These are phyloP conservation scores for Misopates orontium DNA, from an alignment of 257 asterid species.

Conservation along the genomic window DNA sequence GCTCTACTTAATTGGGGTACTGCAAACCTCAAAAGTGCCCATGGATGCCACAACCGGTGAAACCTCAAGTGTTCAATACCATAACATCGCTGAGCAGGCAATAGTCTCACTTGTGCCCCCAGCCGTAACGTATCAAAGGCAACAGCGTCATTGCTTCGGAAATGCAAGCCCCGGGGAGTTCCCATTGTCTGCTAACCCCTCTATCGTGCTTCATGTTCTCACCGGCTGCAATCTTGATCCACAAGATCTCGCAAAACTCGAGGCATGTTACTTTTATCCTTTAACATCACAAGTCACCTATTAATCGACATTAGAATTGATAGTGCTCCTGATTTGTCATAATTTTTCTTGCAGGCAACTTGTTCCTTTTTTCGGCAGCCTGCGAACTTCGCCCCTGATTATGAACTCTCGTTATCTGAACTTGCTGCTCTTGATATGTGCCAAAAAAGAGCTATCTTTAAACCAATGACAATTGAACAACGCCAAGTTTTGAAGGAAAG, in stretches of 20 bases:
- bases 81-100: constrained; percentile 68
- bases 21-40: constrained; percentile 66
- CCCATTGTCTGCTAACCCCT: constrained; percentile 93
- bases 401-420: constrained; percentile 87
- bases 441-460: constrained; percentile 84
- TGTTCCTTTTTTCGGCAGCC: constrained; percentile 92
- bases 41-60: constrained; percentile 90
- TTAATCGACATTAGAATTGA: constrained; percentile 43
- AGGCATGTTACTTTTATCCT: constrained; percentile 68
- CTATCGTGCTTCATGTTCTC: constrained; percentile 91
- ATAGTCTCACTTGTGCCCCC: constrained; percentile 51
- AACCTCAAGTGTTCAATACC: constrained; percentile 75
- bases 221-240: constrained; percentile 82
- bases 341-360: constrained; percentile 71
- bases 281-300: not conserved
- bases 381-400: constrained; percentile 78
- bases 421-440: constrained; percentile 99
- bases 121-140: constrained; percentile 54
- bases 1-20: constrained; percentile 51
- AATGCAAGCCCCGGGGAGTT: constrained; percentile 87
- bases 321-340: constrained; percentile 68
- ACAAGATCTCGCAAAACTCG: constrained; percentile 90
- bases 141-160: constrained; percentile 78
- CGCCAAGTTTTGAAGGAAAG: constrained; percentile 56
- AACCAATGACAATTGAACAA: constrained; percentile 74